Conservation (phyloP, 2,329 filamentous ascomycete genomes). For the Ophioceras dolichostomum region DNA sequence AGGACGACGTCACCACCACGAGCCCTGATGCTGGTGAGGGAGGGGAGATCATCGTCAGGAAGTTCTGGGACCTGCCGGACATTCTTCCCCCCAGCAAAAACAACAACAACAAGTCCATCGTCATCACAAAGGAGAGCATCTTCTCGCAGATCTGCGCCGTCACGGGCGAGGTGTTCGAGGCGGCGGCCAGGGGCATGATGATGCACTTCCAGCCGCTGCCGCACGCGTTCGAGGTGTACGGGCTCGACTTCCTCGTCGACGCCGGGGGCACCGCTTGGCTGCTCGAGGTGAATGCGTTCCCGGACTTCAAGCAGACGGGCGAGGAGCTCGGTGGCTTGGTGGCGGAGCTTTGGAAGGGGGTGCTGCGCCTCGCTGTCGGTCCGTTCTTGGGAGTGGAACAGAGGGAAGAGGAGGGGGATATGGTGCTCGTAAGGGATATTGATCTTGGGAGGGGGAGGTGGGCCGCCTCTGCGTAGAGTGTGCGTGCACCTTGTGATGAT, state of each 20-base stretch:
- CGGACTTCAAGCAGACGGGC: conserved; percentile 90
- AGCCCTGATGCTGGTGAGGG: neutral
- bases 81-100: conserved; percentile 11
- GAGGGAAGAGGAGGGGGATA: conserved; percentile 13
- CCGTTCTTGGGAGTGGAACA: conserved; percentile 46
- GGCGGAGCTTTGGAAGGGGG: conserved; percentile 62
- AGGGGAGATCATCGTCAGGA: conserved; percentile 4
- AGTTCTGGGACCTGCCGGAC: conserved; percentile 55
- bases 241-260: conserved; percentile 81
- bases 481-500: no score
- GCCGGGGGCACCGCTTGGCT: conserved; percentile 53
- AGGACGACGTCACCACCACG: conserved; percentile 14
- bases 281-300: conserved; percentile 90
- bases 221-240: conserved; percentile 86
- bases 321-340: conserved; percentile 60
- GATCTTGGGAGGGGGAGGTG: conserved; percentile 34
- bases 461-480: conserved; percentile 4
- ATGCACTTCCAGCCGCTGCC: conserved; percentile 85
- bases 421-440: conserved; percentile 40
- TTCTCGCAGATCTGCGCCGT: conserved; percentile 62
- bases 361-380: conserved; percentile 53
- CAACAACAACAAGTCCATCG: neutral
- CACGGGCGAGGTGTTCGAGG: conserved; percentile 73
- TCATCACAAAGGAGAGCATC: conserved; percentile 36
- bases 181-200: conserved; percentile 70